Evolutionary conservation across 345 rosid genomes (phyloP).

Genomic region (Firmiana major): DNA sequence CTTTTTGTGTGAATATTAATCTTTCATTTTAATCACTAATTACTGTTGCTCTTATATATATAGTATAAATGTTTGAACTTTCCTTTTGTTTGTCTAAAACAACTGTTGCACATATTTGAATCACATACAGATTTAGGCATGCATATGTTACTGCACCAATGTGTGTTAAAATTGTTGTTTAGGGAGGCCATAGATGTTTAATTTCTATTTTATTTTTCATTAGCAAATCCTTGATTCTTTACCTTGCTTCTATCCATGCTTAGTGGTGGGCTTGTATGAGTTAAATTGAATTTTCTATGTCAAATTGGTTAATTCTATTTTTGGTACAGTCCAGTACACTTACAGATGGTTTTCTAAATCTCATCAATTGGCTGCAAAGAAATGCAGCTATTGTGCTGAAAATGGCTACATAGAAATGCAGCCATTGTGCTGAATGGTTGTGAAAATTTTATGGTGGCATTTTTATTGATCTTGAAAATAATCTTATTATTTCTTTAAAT

Average conservation of each 20-base stretch:
- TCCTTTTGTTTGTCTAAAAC: too few species aligned
- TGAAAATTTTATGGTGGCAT: slow-evolving; percentile 1
- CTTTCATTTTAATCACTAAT: background rate
- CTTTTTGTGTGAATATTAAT: background rate
- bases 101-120: background rate
- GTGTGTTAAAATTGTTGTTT: background rate
- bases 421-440: background rate
- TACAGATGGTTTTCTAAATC: background rate
- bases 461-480: slow-evolving; percentile 6
- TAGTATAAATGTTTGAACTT: too few species aligned
- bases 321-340: background rate
- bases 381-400: too few species aligned
- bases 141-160: background rate
- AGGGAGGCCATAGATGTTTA: background rate
- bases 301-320: background rate
- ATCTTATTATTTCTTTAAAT: background rate
- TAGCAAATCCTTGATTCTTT: background rate
- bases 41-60: background rate
- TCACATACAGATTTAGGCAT: background rate
- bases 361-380: background rate
- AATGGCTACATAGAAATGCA: background rate
- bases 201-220: background rate
- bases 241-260: background rate
- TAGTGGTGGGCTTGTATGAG: background rate
- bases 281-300: background rate